Conservation (phyloP, 257 asterid genomes). For the Cynanchum wilfordii region DNA sequence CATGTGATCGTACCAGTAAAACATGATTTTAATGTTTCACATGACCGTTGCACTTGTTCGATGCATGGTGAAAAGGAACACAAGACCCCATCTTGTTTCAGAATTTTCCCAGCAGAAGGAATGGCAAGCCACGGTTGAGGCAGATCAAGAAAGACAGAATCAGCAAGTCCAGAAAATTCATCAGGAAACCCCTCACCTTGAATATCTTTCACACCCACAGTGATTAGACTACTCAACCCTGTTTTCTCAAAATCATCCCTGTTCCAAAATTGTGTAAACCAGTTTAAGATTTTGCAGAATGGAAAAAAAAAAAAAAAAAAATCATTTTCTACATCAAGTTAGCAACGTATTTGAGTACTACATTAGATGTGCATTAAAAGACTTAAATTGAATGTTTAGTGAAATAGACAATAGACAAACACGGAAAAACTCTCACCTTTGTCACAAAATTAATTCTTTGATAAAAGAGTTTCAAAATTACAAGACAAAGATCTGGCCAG, state of each 20-base stretch:
- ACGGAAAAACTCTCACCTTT: neutral
- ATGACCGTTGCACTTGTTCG: slow-evolving; percentile 91
- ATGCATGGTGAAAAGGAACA: slow-evolving; percentile 98
- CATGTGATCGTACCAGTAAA: slow-evolving; percentile 53
- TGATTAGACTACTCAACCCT: slow-evolving; percentile 70
- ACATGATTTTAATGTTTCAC: slow-evolving; percentile 54
- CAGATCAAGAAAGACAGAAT: slow-evolving; percentile 84
- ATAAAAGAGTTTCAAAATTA: neutral
- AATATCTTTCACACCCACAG: slow-evolving; percentile 84
- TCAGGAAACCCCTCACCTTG: slow-evolving; percentile 96
- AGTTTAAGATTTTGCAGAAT: neutral
- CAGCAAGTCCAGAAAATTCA: slow-evolving; percentile 58
- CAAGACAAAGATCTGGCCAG: no score
- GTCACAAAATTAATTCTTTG: neutral
- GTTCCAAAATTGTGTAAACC: slow-evolving; percentile 1
- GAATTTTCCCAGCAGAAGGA: slow-evolving; percentile 86
- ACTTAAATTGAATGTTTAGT: neutral
- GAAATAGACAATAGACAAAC: neutral
- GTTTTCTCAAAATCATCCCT: slow-evolving; percentile 84
- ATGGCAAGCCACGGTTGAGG: slow-evolving; percentile 98
- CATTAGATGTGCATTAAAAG: neutral
- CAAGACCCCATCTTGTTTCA: slow-evolving; percentile 83
- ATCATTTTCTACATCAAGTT: no score
- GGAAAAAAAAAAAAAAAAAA: neutral
- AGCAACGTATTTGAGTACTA: neutral